Evolutionary conservation across 345 rosid genomes (phyloP).

Genomic region (Firmiana major): DNA sequence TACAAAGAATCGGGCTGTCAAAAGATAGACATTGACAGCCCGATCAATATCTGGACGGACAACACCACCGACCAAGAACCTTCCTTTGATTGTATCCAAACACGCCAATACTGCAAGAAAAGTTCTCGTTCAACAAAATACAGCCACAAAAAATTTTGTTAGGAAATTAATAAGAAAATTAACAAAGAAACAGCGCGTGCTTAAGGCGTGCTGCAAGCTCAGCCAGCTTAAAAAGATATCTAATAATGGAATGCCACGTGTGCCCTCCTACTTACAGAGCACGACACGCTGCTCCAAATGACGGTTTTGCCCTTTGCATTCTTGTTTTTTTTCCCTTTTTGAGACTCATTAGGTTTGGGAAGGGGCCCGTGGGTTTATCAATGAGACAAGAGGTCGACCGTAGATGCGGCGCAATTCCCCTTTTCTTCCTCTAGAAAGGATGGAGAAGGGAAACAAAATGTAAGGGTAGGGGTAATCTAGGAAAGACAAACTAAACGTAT

Average conservation of each 20-base stretch:
- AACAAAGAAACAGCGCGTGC: not conserved
- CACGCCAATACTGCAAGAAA: not conserved
- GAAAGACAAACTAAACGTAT: not conserved
- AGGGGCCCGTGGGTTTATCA: too few relatives aligned
- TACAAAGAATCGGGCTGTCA: constrained; percentile 20
- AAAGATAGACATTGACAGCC: constrained; percentile 18
- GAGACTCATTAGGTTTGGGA: not conserved
- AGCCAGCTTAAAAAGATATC: not conserved
- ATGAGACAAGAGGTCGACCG: not conserved
- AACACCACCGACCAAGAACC: constrained; percentile 10
- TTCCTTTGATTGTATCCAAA: not conserved
- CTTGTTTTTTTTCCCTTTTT: too few relatives aligned
- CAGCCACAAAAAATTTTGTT: not conserved
- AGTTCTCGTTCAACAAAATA: not conserved
- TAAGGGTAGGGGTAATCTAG: constrained; percentile 3
- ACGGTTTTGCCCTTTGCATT: not conserved
- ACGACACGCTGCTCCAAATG: not conserved
- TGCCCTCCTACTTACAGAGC: not conserved
- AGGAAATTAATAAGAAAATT: not conserved
- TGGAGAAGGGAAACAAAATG: not conserved
- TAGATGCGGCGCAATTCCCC: not conserved
- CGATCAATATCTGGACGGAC: not conserved
- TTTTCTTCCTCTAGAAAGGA: not conserved
- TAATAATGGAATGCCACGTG: not conserved
- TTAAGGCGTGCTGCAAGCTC: not conserved